phyloP scores from a whole-genome alignment of 2,329 filamentous ascomycete genomes.

The Beauveria brongniartii region DNA sequence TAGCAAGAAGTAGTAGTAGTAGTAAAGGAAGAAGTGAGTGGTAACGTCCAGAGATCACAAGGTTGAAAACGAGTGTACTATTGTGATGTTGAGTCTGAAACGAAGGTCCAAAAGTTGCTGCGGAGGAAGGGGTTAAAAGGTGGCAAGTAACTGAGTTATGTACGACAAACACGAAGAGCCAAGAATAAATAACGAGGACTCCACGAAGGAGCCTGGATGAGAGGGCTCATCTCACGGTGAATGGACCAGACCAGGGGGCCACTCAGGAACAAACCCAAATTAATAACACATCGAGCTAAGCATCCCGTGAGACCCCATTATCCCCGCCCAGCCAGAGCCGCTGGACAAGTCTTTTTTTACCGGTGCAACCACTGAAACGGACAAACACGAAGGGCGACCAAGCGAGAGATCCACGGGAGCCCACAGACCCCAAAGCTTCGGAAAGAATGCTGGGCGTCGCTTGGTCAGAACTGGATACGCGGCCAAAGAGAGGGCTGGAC shows the following conservation, averaged over 20 bases:
- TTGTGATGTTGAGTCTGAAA: neutral
- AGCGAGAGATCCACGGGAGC: neutral
- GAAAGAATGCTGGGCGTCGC: neutral
- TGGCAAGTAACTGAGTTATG: neutral
- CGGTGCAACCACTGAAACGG: neutral
- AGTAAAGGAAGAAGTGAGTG: neutral
- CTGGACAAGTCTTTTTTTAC: neutral
- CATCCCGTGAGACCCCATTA: neutral
- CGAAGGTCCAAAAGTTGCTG: neutral
- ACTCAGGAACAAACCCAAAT: neutral
- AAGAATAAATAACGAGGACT: neutral
- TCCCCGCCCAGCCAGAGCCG: neutral
- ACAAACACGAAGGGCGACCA: neutral
- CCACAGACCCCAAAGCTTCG: neutral
- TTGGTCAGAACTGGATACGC: too few relatives aligned
- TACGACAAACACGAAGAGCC: neutral
- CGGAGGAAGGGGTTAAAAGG: neutral
- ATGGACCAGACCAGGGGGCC: neutral
- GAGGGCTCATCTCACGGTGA: neutral
- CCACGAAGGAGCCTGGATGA: neutral
- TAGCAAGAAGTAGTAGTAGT: too few relatives aligned
- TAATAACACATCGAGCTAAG: constrained; percentile 3
- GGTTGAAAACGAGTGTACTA: constrained; percentile 2
- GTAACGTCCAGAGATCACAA: neutral
- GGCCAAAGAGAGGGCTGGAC: too few relatives aligned